Base-by-base conservation (phyloP, 148 eudicot genomes). In the Silene uniflora region DNA sequence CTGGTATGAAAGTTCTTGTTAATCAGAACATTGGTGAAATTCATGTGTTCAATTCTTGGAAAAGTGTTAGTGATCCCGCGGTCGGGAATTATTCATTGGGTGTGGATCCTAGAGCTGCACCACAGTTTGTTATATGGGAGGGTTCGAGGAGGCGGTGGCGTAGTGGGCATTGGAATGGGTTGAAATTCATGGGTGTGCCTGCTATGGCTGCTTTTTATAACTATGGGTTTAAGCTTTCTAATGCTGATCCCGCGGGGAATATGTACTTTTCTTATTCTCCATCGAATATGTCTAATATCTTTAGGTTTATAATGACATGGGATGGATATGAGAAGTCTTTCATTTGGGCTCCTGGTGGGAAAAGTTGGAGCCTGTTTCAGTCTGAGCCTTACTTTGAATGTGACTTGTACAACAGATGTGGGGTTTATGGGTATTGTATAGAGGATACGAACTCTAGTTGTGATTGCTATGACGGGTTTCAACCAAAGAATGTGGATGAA, bases 51-150 rank as follows among this genome's bases (percentile, higher is more conserved):
- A 69, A 60, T 1, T 90, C 97, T 3, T 90, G 97, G 95, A 88
- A 55, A 62, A 85, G 81, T 56, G 25, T 9, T 0, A 69, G 16
- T 54, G 90, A 92, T 64, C 97, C 95, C 11, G 80, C 90, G 0
- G 0, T 5, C 2, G 95, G 97, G 61, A 78, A 82, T 8, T 91
- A 77, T 64, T 78, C 87, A 0, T 39, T 85, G 76, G 89, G 91
- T 5, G 59, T 90, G 3, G 88, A 83, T 76, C 78, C 88, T 2
- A 81, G 78, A 14, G 84, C 85, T 42, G 72, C 88, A 18, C 91
- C 91, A 0, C 91, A 90, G 76, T 54, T 90, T 2, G 86, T 90
- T 65, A 66, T 88, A 12, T 90, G 85, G 88, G 79, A 87, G 17
- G 89, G 87, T 11, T 14, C 13, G 18, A 77, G 66, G 1, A 56